These are phyloP conservation scores for Sporothrix protearum DNA, from an alignment of 2,329 filamentous ascomycete genomes.

Conservation along the genomic window DNA sequence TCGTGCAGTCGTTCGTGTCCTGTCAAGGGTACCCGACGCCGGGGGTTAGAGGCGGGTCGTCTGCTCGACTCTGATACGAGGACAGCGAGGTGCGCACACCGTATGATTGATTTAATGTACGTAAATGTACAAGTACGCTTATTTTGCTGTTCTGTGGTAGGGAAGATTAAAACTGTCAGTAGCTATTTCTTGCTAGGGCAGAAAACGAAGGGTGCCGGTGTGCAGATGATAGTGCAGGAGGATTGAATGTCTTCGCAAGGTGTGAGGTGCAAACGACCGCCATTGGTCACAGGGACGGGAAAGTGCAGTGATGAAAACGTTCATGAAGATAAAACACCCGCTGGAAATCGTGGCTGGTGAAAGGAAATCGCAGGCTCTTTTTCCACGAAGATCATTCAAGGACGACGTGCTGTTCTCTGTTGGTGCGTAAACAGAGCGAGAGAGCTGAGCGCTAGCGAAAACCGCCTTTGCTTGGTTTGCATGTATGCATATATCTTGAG, in stretches of 20 bases:
- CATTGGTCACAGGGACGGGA: background rate
- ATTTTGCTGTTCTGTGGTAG: background rate
- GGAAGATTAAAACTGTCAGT: constrained; percentile 8
- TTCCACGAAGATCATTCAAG: background rate
- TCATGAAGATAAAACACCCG: background rate
- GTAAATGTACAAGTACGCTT: background rate
- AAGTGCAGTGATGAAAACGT: background rate
- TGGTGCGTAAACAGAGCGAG: background rate
- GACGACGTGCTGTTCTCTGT: background rate
- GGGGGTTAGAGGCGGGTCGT: background rate
- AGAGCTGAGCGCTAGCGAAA: too few relatives aligned
- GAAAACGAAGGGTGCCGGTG: background rate
- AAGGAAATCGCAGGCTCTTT: background rate
- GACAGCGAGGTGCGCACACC: background rate
- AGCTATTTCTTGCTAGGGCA: background rate
- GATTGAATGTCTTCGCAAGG: background rate
- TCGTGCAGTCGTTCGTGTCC: background rate
- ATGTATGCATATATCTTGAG: background rate
- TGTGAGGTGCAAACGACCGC: background rate
- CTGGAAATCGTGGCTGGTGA: background rate
- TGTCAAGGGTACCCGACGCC: background rate
- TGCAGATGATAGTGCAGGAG: background rate
- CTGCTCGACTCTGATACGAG: background rate
- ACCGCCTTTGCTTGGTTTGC: too few relatives aligned
- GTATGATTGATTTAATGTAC: background rate